Base-by-base conservation (phyloP, 2,329 filamentous ascomycete species). In the Talaromyces sp. region DNA sequence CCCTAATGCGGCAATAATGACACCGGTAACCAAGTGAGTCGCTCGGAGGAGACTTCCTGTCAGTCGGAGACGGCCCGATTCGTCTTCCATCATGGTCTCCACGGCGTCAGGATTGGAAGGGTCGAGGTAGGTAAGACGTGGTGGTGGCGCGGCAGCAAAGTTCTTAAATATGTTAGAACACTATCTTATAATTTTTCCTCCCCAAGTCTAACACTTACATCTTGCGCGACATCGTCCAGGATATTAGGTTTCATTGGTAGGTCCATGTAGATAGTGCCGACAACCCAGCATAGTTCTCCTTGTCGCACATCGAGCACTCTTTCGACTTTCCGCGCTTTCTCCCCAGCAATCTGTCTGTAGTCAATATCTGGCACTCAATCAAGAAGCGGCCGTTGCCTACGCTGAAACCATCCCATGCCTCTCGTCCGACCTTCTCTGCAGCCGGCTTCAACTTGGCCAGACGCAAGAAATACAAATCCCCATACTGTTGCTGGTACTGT, bases 241-340 rank as follows among this genome's bases (percentile, higher is more conserved):
- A 99, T 94, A 72, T 96, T 96, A 0, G 96, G 95, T 79, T 99
- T 99, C 70, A 97, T 77, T 2, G 90, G 86, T 91, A 99, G 93
- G 66, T 98, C 92, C 89, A 98, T 96, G 75, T 96, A 99, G 34
- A 98, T 87, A 0, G 95, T 99, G 16, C 96, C 95, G 0, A 89
- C 84, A 16, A 99, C 90, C 92, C 94, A 99, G 79, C 94, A 98
- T 40, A 98, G 81, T 78, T 97, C 88, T 65, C 95, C 95, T 79
- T 98, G 95, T 64, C 94, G 87, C 57, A 99, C 95, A 77, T 99
- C 94, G 33, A 99, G 84, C 63, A 99, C 95, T 68, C 95, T 84
- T 34, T 97, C 91, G 16, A 96, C 92, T 66, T 83, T 86, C 67
- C 83, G 85, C 10, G 91, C 91, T 61, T 81, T 81, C 73, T 96